phyloP scores from a whole-genome alignment of 108 stramenopile species.

The Asterionellopsis glacialis region DNA sequence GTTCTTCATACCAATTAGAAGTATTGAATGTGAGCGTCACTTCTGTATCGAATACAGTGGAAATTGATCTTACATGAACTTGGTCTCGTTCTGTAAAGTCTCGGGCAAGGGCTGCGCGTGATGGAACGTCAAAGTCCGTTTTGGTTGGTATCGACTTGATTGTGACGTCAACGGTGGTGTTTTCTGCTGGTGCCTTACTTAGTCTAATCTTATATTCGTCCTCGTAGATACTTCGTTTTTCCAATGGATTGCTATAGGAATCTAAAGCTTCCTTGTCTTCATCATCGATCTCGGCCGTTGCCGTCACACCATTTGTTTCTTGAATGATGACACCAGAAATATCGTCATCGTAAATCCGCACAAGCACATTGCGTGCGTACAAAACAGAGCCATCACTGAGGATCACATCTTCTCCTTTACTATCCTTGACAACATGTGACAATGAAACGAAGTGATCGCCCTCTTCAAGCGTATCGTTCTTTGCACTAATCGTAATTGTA shows the following conservation, averaged over 20 bases:
- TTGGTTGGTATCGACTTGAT: conserved; percentile 19
- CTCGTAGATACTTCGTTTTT: conserved; percentile 3
- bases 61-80: conserved; percentile 3
- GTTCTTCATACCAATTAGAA: conserved; percentile 16
- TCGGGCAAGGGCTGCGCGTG: neutral
- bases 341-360: conserved; percentile 31
- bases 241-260: neutral
- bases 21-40: conserved; percentile 8
- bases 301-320: conserved; percentile 24
- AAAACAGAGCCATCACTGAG: conserved; percentile 15
- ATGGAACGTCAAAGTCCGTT: conserved; percentile 1
- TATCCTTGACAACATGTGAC: conserved; percentile 8
- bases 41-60: neutral
- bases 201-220: conserved; percentile 27
- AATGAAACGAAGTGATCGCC: conserved; percentile 28
- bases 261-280: neutral
- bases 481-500: conserved; percentile 11
- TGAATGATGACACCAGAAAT: conserved; percentile 22
- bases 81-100: conserved; percentile 3
- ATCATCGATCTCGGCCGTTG: conserved; percentile 25
- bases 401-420: conserved; percentile 4
- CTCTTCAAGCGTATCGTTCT: conserved; percentile 9
- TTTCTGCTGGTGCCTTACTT: conserved; percentile 16
- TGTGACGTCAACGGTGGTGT: conserved; percentile 7
- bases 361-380: conserved; percentile 20